Conservation (phyloP, 2,329 filamentous ascomycete genomes). For the Nigrospora oryzae region DNA sequence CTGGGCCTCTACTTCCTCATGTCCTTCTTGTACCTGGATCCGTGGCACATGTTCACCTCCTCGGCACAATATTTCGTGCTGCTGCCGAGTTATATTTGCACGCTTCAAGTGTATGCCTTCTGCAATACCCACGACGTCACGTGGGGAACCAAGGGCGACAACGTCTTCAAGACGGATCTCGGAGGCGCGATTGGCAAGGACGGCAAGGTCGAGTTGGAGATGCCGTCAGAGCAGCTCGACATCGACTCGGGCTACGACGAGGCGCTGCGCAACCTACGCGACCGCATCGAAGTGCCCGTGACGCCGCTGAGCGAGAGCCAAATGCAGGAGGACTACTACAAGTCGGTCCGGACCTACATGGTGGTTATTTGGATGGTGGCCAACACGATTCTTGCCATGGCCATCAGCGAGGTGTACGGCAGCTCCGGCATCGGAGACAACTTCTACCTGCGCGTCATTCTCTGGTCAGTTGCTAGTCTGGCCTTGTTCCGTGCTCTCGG, state of each 20-base stretch:
- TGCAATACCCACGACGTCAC: conserved; percentile 99
- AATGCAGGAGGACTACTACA: conserved; percentile 97
- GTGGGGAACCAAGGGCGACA: conserved; percentile 98
- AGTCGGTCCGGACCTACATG: conserved; percentile 95
- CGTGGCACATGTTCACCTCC: conserved; percentile 98
- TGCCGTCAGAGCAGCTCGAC: conserved; percentile 95
- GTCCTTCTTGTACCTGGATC: conserved; percentile 93
- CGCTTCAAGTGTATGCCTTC: conserved; percentile 94
- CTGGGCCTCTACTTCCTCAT: conserved; percentile 93
- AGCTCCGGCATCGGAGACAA: conserved; percentile 67
- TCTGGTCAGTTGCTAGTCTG: conserved; percentile 82
- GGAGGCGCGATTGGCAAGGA: conserved; percentile 75
- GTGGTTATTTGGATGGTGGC: conserved; percentile 89
- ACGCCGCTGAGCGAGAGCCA: conserved; percentile 62
- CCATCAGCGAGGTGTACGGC: conserved; percentile 78
- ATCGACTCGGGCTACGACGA: conserved; percentile 98
- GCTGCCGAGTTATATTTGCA: conserved; percentile 91
- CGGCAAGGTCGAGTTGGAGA: conserved; percentile 82
- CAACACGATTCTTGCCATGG: conserved; percentile 91
- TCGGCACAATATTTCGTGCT: conserved; percentile 87
- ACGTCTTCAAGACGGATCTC: conserved; percentile 85
- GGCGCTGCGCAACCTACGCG: conserved; percentile 88
- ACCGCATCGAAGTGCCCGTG: conserved; percentile 73
- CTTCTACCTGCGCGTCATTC: conserved; percentile 83
- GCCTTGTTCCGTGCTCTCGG: conserved; percentile 86